Base-by-base conservation (phyloP, 2,329 filamentous ascomycete genomes). In the Emmonsiellopsis sp. region DNA sequence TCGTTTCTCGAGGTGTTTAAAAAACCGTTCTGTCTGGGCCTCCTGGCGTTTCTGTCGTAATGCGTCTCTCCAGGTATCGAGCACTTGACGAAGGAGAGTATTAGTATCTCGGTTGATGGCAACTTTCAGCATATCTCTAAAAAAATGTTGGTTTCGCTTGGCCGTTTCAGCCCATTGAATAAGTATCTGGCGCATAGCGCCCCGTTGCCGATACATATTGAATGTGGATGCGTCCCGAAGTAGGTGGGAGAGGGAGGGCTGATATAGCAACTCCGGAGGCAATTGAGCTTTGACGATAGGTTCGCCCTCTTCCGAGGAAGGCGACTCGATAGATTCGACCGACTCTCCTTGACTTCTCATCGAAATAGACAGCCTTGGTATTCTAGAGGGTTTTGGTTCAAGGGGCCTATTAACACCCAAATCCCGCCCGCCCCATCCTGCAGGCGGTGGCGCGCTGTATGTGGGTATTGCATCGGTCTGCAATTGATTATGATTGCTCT, bases 1-100 rank as follows among this genome's bases (percentile, higher is more conserved):
- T 45, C 82, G 78, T 49, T 70, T 73, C 63, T 84, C 81, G 13
- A 84, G 69, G 48, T 76, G 74, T 14, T 71, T 71, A 58, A 77
- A 82, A 58, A 81, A 82, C 39, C 68, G 70, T 48, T 79, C 73
- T 6, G 74, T 79, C 58, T 77, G 74, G 21, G 63, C 67, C 11
- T 59, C 65, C 45, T 73, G 72, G 10, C 68, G 70, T 53, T 71
- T 75, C 2, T 63, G 60, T 52, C 68, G 64, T 21, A 73, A 63
- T 14, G 67, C 67, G 11, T 63, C 64, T 50, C 69, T 69, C 77
- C 78, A 80, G 31, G 72, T 67, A 52, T 78, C 75, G 43, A 83
- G 71, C 0, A 75, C 77, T 57, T 78, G 72, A 39, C 72, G 74
- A 46, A 83, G 65, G 17, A 85, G 68, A 7, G 74, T 75, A 11